phyloP scores from a whole-genome alignment of 2,329 filamentous ascomycete species.

The Hypoxylon rubiginosum region DNA sequence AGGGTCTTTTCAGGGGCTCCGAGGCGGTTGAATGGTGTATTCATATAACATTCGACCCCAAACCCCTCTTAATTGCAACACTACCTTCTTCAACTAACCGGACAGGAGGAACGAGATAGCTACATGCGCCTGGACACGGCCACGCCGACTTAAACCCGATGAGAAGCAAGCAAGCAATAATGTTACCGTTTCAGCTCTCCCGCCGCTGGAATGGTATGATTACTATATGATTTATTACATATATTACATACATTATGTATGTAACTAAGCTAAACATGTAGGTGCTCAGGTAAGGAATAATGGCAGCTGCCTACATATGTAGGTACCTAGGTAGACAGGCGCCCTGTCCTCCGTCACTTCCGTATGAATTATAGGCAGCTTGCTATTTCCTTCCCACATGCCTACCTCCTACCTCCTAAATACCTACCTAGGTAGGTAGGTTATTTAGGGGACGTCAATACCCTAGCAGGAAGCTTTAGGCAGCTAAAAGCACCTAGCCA shows the following conservation, averaged over 20 bases:
- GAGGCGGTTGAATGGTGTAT: constrained; percentile 2
- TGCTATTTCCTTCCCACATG: neutral
- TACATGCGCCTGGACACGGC: neutral
- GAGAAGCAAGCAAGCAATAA: neutral
- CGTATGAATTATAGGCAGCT: neutral
- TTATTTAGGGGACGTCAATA: neutral
- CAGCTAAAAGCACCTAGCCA: neutral
- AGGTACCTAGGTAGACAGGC: neutral
- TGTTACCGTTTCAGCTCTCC: neutral
- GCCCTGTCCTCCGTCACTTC: neutral
- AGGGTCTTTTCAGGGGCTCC: neutral
- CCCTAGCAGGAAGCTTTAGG: neutral
- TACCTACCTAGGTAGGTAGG: too few relatives aligned
- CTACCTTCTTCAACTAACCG: constrained; percentile 4
- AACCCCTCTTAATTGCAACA: constrained; percentile 2
- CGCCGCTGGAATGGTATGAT: neutral
- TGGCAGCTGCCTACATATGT: too few relatives aligned
- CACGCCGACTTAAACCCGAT: neutral
- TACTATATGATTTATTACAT: neutral
- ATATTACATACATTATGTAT: neutral
- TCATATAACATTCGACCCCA: neutral
- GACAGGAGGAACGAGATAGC: neutral
- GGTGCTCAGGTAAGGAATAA: neutral
- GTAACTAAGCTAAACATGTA: neutral
- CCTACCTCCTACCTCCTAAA: too few relatives aligned